Evolutionary conservation across 1,284 basidiomycete genomes (phyloP).

Genomic region (Trichosporon ovoides): DNA sequence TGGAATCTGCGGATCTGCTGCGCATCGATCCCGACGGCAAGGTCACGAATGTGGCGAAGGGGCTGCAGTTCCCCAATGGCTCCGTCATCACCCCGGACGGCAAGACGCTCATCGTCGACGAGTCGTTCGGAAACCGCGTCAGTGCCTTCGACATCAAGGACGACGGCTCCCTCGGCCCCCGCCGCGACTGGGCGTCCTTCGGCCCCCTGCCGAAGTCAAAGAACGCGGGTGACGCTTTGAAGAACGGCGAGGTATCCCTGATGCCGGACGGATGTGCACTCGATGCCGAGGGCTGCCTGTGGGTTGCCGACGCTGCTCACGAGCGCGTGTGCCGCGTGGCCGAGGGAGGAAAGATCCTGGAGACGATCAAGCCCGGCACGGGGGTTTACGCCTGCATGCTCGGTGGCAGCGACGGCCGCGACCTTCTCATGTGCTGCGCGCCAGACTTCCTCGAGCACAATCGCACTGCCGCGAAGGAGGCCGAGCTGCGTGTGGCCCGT

Average conservation of each 20-base stretch:
- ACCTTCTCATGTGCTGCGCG: conserved; percentile 11
- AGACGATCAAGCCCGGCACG: conserved; percentile 2
- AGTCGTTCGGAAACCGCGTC: conserved; percentile 9
- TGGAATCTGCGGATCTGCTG: not conserved
- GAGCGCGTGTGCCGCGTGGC: conserved; percentile 8
- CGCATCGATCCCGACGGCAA: conserved; percentile 9
- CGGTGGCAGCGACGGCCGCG: conserved; percentile 4
- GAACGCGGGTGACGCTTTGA: not conserved
- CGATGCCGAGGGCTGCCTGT: conserved; percentile 9
- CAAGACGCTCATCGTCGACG: conserved; percentile 9
- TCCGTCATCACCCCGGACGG: conserved; percentile 1
- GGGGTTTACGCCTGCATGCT: conserved; percentile 13
- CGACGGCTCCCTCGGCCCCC: conserved; percentile 1
- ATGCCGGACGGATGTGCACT: conserved; percentile 8
- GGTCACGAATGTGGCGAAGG: not conserved
- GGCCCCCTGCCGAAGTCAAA: not conserved
- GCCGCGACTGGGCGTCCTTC: conserved; percentile 12
- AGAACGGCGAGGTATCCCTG: not conserved
- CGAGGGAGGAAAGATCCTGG: conserved; percentile 5
- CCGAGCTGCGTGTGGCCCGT: not conserved
- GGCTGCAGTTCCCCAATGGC: conserved; percentile 12
- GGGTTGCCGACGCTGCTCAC: conserved; percentile 7
- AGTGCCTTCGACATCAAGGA: conserved; percentile 5
- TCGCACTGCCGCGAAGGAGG: conserved; percentile 1
- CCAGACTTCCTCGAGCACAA: conserved; percentile 7